Percentiles rank a stretch among this genome's conserved stretches.
Evolutionary conservation across 768 basidiomycete genomes (phyloP).

Genomic region (Leucocoprinus leucothites): DNA sequence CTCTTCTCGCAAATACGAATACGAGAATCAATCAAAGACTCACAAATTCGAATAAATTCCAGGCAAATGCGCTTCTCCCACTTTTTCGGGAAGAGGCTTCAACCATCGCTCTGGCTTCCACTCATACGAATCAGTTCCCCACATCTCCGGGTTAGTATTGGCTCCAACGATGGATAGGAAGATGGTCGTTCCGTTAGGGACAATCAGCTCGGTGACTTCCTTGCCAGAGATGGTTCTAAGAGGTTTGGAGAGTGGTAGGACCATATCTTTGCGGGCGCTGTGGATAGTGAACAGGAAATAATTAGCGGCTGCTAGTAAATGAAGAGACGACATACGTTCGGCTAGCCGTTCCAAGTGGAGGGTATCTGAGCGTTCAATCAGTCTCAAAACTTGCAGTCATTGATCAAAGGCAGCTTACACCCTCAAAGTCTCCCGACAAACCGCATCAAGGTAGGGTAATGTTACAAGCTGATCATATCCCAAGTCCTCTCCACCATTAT

Average conservation of each 20-base stretch:
- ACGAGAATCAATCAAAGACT: too few relatives aligned
- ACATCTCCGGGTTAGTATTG: constrained; percentile 34
- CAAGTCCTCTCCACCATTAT: constrained; percentile 21
- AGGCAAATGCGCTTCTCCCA: constrained; percentile 28
- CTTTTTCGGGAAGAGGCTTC: constrained; percentile 24
- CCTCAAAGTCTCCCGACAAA: constrained; percentile 38
- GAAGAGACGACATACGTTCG: background rate
- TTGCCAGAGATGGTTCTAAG: background rate
- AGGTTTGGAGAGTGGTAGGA: constrained; percentile 27
- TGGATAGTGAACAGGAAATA: background rate
- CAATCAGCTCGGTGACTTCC: constrained; percentile 18
- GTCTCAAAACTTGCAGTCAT: background rate
- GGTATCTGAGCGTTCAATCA: constrained; percentile 14
- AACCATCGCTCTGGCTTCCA: constrained; percentile 49
- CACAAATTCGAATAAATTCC: constrained; percentile 34
- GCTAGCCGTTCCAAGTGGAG: constrained; percentile 20
- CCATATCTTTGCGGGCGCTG: constrained; percentile 11
- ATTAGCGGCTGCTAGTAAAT: background rate
- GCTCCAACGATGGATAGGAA: constrained; percentile 25
- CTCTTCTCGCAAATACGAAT: too few relatives aligned
- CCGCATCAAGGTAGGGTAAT: constrained; percentile 37
- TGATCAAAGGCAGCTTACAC: constrained; percentile 21
- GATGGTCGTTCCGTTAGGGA: constrained; percentile 26
- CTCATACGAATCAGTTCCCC: constrained; percentile 41
- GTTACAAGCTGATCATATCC: constrained; percentile 33